These are phyloP conservation scores for Ganoderma boninense DNA, from an alignment of 1,284 basidiomycete genomes.

Conservation along the genomic window DNA sequence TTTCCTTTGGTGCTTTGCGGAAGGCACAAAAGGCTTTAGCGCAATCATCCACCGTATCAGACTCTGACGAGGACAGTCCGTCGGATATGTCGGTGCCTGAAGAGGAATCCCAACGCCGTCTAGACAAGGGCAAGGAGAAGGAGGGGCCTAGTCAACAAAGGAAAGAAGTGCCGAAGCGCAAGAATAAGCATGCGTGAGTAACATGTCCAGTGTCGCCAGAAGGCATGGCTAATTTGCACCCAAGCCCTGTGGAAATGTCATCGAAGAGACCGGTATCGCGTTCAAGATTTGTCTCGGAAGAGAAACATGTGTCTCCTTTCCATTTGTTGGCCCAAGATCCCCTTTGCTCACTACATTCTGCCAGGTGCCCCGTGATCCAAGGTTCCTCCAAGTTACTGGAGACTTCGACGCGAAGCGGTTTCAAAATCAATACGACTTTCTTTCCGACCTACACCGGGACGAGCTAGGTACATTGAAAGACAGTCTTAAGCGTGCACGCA, in stretches of 20 bases:
- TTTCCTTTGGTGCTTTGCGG: constrained; percentile 73
- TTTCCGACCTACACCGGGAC: constrained; percentile 70
- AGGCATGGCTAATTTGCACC: constrained; percentile 13
- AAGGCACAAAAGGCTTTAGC: constrained; percentile 68
- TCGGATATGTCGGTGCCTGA: constrained; percentile 37
- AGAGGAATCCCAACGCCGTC: constrained; percentile 12
- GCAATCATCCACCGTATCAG: constrained; percentile 41
- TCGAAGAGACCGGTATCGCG: constrained; percentile 90
- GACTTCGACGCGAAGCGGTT: constrained; percentile 77
- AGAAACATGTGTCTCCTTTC: constrained; percentile 56
- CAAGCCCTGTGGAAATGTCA: constrained; percentile 83
- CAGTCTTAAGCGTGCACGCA: constrained; percentile 74
- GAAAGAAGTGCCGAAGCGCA: constrained; percentile 65
- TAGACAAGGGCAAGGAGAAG: constrained; percentile 44
- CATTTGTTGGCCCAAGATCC: not conserved
- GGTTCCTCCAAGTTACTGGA: constrained; percentile 86
- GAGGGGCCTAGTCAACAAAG: constrained; percentile 45
- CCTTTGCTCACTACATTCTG: not conserved
- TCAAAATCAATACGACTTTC: constrained; percentile 81
- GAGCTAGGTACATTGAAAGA: constrained; percentile 78
- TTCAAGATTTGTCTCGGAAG: constrained; percentile 78
- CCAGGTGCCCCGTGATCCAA: constrained; percentile 87
- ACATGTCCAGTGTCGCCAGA: constrained; percentile 1
- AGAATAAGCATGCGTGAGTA: constrained; percentile 90
- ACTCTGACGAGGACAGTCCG: constrained; percentile 42